Percentiles rank a stretch among this genome's conserved stretches.
These are phyloP conservation scores for Rickenella mellea DNA, from an alignment of 768 basidiomycete genomes.

Conservation along the genomic window DNA sequence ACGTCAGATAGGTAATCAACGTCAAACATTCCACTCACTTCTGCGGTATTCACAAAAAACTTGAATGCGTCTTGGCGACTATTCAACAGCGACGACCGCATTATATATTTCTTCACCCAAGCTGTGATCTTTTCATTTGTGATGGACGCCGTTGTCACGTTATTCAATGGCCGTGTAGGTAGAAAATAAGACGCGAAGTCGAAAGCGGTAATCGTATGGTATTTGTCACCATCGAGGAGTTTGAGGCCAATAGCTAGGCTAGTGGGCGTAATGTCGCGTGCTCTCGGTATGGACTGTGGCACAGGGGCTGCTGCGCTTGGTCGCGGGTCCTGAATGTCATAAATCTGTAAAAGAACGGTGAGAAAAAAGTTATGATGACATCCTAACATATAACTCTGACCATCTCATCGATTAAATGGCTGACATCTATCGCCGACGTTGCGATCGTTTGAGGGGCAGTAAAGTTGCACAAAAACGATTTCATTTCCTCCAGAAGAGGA, in stretches of 20 bases:
- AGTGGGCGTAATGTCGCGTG: slow-evolving; percentile 25
- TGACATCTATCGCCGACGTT: slow-evolving; percentile 1
- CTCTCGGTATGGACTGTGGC: no score
- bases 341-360: no score
- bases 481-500: slow-evolving; percentile 1
- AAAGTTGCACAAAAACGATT: not conserved
- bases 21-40: slow-evolving; percentile 23
- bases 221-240: slow-evolving; percentile 33
- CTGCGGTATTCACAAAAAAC: slow-evolving; percentile 34
- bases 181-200: slow-evolving; percentile 34
- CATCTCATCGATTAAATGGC: not conserved
- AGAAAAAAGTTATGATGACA: no score
- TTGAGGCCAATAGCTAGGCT: slow-evolving; percentile 36
- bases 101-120: slow-evolving; percentile 31
- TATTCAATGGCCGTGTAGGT: slow-evolving; percentile 19
- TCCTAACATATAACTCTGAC: no score
- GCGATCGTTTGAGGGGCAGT: slow-evolving; percentile 1
- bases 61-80: slow-evolving; percentile 29
- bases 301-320: no score
- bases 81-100: slow-evolving; percentile 28
- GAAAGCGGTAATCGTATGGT: slow-evolving; percentile 25
- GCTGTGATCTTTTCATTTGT: slow-evolving; percentile 30
- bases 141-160: slow-evolving; percentile 22
- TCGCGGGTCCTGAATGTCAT: no score
- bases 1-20: no score